Conservation (phyloP, 805 yeast species). For the Saccharomycopsis capsularis region DNA sequence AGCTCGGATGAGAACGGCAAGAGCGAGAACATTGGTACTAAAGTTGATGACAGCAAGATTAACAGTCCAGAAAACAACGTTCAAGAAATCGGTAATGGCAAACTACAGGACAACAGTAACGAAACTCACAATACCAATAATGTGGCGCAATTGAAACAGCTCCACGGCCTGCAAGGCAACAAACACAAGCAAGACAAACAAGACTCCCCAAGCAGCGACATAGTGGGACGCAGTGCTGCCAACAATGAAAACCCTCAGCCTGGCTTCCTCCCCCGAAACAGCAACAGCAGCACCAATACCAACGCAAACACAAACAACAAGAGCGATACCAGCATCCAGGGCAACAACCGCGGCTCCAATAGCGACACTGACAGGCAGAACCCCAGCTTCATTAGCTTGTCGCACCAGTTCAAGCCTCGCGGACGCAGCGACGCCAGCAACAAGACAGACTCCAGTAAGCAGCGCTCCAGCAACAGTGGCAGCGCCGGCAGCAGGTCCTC, state of each 20-base stretch:
- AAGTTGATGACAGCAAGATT: not conserved
- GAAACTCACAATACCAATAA: not conserved
- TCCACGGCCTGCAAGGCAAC: no score
- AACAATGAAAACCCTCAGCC: not conserved
- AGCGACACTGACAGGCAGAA: constrained; percentile 7
- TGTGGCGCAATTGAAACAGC: no score
- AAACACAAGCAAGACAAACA: not conserved
- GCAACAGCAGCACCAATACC: not conserved
- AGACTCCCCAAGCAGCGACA: not conserved
- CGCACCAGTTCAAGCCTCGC: constrained; percentile 4
- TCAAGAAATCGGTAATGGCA: not conserved
- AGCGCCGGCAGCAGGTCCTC: not conserved
- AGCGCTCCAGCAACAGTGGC: not conserved
- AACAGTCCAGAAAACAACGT: not conserved
- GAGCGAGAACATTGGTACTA: not conserved
- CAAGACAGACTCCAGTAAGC: not conserved
- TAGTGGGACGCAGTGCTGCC: not conserved
- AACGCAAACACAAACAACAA: not conserved
- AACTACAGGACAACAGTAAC: not conserved
- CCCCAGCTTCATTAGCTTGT: constrained; percentile 17
- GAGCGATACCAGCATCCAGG: not conserved
- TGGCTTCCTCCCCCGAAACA: no score
- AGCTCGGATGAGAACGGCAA: not conserved
- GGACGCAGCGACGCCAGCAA: not conserved
- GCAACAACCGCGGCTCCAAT: not conserved